phyloP scores from a whole-genome alignment of 2,329 filamentous ascomycete genomes.

The Dactylellina parvicollis region DNA sequence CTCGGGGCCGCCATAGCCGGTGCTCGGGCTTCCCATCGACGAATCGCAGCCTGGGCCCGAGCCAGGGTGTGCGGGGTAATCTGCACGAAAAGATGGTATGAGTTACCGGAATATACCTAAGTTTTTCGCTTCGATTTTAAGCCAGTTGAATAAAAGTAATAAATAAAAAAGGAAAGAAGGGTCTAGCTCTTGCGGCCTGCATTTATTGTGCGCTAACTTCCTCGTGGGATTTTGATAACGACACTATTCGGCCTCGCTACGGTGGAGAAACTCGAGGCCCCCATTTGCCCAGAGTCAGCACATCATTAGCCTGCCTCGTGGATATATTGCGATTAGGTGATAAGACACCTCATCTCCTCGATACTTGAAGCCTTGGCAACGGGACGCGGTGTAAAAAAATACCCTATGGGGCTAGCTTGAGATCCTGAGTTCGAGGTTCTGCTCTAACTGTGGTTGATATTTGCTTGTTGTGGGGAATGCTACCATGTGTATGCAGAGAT shows the following conservation, averaged over 20 bases:
- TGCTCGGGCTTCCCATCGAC: conserved; percentile 25
- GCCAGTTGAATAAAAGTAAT: neutral
- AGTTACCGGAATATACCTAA: neutral
- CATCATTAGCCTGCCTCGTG: conserved; percentile 5
- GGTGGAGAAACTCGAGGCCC: neutral
- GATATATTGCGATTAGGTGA: conserved; percentile 13
- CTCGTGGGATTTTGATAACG: conserved; percentile 9
- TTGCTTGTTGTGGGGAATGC: conserved; percentile 38
- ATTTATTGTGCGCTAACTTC: neutral
- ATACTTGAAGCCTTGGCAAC: conserved; percentile 38
- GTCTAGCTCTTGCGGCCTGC: conserved; percentile 16
- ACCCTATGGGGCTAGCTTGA: conserved; percentile 37
- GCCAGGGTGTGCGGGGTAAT: conserved; percentile 34
- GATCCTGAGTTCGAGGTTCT: conserved; percentile 30
- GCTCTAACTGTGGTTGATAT: neutral
- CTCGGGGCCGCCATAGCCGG: conserved; percentile 43
- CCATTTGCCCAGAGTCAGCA: neutral
- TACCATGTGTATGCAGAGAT: conserved; percentile 31
- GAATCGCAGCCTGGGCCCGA: conserved; percentile 9
- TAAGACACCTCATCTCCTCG: conserved; percentile 26
- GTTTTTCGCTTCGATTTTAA: neutral
- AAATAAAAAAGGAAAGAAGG: conserved; percentile 5
- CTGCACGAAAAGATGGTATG: neutral
- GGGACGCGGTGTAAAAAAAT: conserved; percentile 28
- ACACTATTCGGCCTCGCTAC: neutral